phyloP scores from a whole-genome alignment of 108 stramenopile genomes.

The Discostella stelligeroides region DNA sequence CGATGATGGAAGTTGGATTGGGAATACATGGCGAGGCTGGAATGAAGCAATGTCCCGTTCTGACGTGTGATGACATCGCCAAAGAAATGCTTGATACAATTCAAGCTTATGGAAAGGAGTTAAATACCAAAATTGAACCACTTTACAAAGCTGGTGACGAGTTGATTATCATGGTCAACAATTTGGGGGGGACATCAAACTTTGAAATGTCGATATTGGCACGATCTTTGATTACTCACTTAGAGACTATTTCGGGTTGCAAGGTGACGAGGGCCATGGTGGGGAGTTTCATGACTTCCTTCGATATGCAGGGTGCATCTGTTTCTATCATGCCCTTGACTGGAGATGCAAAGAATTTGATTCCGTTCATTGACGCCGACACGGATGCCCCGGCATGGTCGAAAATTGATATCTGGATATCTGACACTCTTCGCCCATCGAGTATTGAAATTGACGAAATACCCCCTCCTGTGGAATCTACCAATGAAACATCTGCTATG shows the following conservation, averaged over 20 bases:
- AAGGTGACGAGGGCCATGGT: constrained; percentile 76
- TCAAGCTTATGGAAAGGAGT: constrained; percentile 67
- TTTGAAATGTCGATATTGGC: constrained; percentile 94
- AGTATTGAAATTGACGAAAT: constrained; percentile 60
- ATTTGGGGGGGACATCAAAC: constrained; percentile 91
- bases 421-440: constrained; percentile 54
- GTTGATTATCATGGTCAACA: constrained; percentile 89
- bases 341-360: constrained; percentile 39
- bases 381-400: constrained; percentile 89
- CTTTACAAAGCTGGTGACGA: constrained; percentile 70
- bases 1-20: constrained; percentile 90
- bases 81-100: constrained; percentile 75
- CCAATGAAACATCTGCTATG: constrained; percentile 6
- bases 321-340: constrained; percentile 82
- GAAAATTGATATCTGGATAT: constrained; percentile 58
- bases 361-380: constrained; percentile 76
- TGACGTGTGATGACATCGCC: constrained; percentile 79
- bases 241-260: constrained; percentile 50
- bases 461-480: constrained; percentile 8
- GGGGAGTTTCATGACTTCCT: constrained; percentile 94
- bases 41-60: constrained; percentile 63
- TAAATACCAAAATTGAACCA: constrained; percentile 52
- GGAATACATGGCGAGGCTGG: constrained; percentile 99
- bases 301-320: constrained; percentile 96
- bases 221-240: constrained; percentile 58